Evolutionary conservation across 768 basidiomycete species (phyloP), one percentile per base, ranked within the genome.

Genomic region (Serendipita indica): DNA sequence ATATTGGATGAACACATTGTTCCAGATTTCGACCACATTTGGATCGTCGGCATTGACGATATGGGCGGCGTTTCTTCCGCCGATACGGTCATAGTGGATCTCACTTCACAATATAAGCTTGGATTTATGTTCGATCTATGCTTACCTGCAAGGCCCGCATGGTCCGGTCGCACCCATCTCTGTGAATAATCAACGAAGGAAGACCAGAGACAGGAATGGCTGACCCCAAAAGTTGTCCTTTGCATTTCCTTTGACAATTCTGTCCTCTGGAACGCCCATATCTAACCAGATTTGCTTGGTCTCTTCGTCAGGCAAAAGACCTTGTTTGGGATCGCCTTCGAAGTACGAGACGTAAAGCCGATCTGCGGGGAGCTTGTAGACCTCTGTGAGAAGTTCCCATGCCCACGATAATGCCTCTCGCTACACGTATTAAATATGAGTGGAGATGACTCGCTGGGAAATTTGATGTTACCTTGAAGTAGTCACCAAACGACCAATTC

Each of bases 401-500:
- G 96, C 93, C 72, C 85, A 92, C 18, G 70, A 72, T 60, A 96
- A 85, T 1, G 96, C 94, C 63, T 98, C 96, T 79, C 85, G 84
- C 93, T 94, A 68, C 3, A 27, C 35, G n/a, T n/a, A n/a, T 7
- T 39, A 14, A 57, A 52, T 57, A 60, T 63, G 60, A 33, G 41
- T 45, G 34, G 62, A 61, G 39, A 20, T 33, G 4, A 54, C 7
- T 16, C 33, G 12, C 18, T 28, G 22, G 12, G 22, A 20, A 18
- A 27, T 33, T 3, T 22, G 52, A 16, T 39, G 69, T 43, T 57
- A 81, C 93, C 81, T 99, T 99, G 82, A 99, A 99, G 75, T 99
- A 99, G 71, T 99, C 93, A 0, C 96, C 96, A 64, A 98, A 99
- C 3, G 93, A 97, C 96, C 96, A 99, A 70, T 99, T 99, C 35